phyloP scores from a whole-genome alignment of 2,329 filamentous ascomycete species.

The Didymosphaeria variabile region DNA sequence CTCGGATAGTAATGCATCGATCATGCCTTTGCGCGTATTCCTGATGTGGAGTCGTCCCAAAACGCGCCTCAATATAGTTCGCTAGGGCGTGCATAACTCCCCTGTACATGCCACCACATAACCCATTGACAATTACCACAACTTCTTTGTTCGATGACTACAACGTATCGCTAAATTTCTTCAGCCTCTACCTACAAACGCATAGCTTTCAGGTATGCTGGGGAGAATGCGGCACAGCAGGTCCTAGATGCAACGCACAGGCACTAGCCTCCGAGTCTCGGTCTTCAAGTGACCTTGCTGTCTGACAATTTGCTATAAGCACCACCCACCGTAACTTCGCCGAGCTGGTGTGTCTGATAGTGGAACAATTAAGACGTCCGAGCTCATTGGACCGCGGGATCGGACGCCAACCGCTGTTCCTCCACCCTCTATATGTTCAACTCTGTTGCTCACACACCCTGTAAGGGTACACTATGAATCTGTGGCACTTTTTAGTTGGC shows the following conservation, averaged over 20 bases:
- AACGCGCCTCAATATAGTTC: background rate
- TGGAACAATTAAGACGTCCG: background rate
- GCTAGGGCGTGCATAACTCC: background rate
- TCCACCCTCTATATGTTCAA: background rate
- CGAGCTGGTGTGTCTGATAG: background rate
- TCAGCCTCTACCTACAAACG: background rate
- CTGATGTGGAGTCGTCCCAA: background rate
- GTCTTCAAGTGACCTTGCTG: background rate
- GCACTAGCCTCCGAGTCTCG: background rate
- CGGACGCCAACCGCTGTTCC: background rate
- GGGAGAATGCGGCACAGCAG: background rate
- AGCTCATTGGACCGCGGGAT: background rate
- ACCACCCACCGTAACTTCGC: background rate
- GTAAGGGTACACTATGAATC: background rate
- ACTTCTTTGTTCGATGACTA: background rate
- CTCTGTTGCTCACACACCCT: background rate
- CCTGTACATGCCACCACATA: background rate
- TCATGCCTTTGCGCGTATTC: background rate
- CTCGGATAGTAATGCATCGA: background rate
- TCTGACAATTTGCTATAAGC: background rate
- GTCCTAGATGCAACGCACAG: background rate
- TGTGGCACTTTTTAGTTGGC: background rate
- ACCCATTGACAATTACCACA: background rate
- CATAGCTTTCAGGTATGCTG: background rate
- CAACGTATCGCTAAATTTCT: background rate